These are phyloP conservation scores for Friedmanniomyces simplex DNA, from an alignment of 495 filamentous ascomycete genomes.

Conservation along the genomic window DNA sequence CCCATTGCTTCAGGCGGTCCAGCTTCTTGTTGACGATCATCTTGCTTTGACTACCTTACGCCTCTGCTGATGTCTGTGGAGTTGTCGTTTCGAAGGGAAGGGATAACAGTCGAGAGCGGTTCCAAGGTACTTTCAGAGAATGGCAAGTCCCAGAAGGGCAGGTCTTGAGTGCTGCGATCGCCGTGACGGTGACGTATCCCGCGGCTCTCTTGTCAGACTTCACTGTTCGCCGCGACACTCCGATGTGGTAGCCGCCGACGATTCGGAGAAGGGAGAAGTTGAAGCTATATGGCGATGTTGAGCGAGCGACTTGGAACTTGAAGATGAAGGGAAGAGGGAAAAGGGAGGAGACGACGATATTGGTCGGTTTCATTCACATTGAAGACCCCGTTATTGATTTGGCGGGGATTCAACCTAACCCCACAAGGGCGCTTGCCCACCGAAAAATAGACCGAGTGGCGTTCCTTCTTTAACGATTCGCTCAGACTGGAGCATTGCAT, in stretches of 20 bases:
- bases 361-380: background rate
- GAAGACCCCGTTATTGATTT: background rate
- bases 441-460: no score
- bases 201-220: background rate
- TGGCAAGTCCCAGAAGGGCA: background rate
- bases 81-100: no score
- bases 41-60: slow-evolving; percentile 17
- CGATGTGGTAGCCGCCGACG: no score
- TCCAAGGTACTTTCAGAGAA: background rate
- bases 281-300: no score
- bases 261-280: no score
- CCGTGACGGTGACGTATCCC: no score
- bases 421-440: no score
- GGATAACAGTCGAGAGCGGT: background rate
- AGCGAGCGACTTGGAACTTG: background rate
- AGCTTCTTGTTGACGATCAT: slow-evolving; percentile 97
- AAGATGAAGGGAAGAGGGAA: background rate
- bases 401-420: background rate
- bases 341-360: background rate
- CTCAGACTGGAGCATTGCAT: no score
- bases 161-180: background rate
- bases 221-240: no score
- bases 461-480: no score
- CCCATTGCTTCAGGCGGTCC: slow-evolving; percentile 97
- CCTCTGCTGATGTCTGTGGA: no score